A percentile compares a stretch with the other conserved stretches of the same genome.
These are phyloP conservation scores for Melampsora abietis-canadensis DNA, from an alignment of 1,284 basidiomycete genomes.

Conservation along the genomic window DNA sequence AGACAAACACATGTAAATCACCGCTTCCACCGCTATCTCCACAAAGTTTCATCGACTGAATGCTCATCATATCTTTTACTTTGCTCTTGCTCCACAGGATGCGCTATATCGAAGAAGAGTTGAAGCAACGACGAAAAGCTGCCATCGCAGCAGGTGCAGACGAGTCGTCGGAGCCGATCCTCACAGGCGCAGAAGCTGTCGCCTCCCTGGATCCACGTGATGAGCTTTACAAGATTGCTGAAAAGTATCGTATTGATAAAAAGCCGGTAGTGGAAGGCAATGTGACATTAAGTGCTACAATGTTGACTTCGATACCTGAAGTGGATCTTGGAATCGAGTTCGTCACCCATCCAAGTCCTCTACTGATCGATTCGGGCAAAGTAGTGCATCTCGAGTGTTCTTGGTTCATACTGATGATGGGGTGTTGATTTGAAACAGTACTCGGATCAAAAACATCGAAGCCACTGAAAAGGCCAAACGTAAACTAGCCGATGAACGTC, in stretches of 20 bases:
- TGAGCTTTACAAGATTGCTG: slow-evolving; percentile 74
- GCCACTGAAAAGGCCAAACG: slow-evolving; percentile 94
- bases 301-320: slow-evolving; percentile 91
- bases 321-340: slow-evolving; percentile 97
- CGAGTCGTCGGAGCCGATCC: slow-evolving; percentile 50
- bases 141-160: slow-evolving; percentile 57
- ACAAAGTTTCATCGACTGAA: not conserved
- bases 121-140: slow-evolving; percentile 67
- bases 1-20: slow-evolving; percentile 88
- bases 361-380: not conserved
- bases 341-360: slow-evolving; percentile 50
- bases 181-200: slow-evolving; percentile 52
- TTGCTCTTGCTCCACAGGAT: slow-evolving; percentile 66
- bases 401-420: not conserved
- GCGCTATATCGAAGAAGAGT: slow-evolving; percentile 92
- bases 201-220: slow-evolving; percentile 67
- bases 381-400: slow-evolving; percentile 27
- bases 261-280: slow-evolving; percentile 68
- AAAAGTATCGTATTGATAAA: slow-evolving; percentile 59
- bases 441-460: slow-evolving; percentile 87
- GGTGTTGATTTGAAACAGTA: slow-evolving; percentile 57
- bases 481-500: slow-evolving; percentile 69
- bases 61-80: not conserved
- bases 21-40: not conserved
- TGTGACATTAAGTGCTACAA: slow-evolving; percentile 83